Base-by-base conservation (phyloP, 352 stramenopile species). In the Phytopythium chamaehyphon region DNA sequence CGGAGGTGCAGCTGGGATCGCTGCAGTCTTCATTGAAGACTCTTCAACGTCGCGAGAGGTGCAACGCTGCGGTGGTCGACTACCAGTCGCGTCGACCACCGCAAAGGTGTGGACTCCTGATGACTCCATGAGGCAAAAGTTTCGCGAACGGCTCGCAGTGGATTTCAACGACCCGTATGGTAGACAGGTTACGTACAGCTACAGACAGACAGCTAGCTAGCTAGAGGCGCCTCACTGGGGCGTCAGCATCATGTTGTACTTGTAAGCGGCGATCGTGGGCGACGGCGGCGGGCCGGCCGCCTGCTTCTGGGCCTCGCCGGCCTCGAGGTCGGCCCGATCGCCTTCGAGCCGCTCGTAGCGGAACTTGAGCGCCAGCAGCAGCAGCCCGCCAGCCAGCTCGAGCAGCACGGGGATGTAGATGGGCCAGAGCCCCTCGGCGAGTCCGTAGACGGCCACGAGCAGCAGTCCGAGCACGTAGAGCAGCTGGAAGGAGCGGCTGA, bases 401-500 rank as follows among this genome's bases (percentile, higher is more conserved):
- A 82, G 61, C 18, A 58, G 67, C 21, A 61, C 73, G 21, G 73
- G 71, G 42, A 85, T 80, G 57, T 68, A 85, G 23, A 85, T 80
- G n/a, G 73, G 73, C 71, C 73, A 83, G 12, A 81, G 61, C 0
- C 52, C 64, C 35, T 81, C 59, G 51, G 63, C 71, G 50, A 79
- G 52, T 23, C 71, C 66, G 43, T 86, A 83, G n/a, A 71, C 45
- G 16, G 66, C 70, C 18, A 81, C 73, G 31, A 70, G 59, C 28
- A 57, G 36, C 53, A 83, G 57, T 5, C 74, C 66, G 14, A 71
- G 19, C 16, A 75, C 58, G 59, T 81, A 83, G 37, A 81, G 62
- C 7, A 61, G 53, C 47, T 77, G 59, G 38, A 86, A 86, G n/a
- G 54, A 61, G 47, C 64, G 67, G 59, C 69, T 83, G 45, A 83